Percentiles rank a stretch among this genome's conserved stretches.
Conservation (phyloP, 306 rosid genomes). For the Vachellia collinsii region DNA sequence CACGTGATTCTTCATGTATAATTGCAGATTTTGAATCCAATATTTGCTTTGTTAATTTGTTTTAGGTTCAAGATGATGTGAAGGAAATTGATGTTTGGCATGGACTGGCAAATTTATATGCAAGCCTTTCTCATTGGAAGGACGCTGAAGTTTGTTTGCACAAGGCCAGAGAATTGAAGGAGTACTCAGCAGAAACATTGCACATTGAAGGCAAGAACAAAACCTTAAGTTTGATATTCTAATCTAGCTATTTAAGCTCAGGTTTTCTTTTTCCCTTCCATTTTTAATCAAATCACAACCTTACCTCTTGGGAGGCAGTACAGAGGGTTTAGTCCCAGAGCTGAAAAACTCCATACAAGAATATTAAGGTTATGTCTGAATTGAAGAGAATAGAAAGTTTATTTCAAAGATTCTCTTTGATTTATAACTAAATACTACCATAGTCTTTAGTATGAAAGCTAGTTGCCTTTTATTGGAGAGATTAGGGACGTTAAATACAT, state of each 20-base stretch:
- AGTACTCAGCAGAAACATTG: constrained; percentile 58
- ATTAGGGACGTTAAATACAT: no score
- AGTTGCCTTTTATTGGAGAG: no score
- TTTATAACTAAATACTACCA: background rate
- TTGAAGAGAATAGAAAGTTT: background rate
- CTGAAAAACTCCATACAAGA: constrained; percentile 1
- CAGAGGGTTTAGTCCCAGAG: constrained; percentile 11
- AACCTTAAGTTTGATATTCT: constrained; percentile 35
- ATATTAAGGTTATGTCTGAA: background rate
- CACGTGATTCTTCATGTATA: constrained; percentile 24
- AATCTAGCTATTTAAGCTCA: constrained; percentile 16
- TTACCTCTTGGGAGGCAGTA: constrained; percentile 1
- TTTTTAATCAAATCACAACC: constrained; percentile 12
- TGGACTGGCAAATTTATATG: constrained; percentile 85
- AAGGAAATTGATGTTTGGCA: constrained; percentile 91
- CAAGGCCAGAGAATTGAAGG: constrained; percentile 76
- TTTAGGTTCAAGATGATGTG: constrained; percentile 72
- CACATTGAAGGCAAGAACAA: constrained; percentile 77
- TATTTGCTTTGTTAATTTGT: constrained; percentile 33
- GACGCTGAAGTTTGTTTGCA: constrained; percentile 93
- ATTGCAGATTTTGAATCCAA: constrained; percentile 23
- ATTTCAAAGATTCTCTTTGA: background rate
- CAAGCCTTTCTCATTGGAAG: constrained; percentile 88
- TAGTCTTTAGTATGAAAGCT: no score
- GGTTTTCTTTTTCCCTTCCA: background rate